A percentile compares a stretch with the other conserved stretches of the same genome.
Evolutionary conservation across 805 yeast species (phyloP).

Genomic region (Starmerella sirachaensis): DNA sequence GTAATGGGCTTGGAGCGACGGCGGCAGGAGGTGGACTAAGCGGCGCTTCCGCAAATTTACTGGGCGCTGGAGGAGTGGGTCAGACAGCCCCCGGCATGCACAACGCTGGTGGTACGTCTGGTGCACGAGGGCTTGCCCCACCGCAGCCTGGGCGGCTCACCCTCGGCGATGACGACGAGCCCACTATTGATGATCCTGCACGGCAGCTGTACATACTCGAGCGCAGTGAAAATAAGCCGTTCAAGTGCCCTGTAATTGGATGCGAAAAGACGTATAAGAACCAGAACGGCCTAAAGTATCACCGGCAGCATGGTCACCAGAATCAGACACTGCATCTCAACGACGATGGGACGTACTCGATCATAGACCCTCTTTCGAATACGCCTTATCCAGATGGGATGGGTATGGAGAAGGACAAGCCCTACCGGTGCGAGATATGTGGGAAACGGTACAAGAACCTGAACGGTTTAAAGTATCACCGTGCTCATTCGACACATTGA

Average conservation of each 20-base stretch:
- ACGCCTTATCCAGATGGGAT: constrained; percentile 87
- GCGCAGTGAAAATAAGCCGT: constrained; percentile 85
- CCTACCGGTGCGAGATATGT: constrained; percentile 95
- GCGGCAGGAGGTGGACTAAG: too few species aligned
- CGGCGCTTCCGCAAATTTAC: too few species aligned
- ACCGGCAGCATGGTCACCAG: constrained; percentile 91
- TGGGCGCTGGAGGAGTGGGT: too few species aligned
- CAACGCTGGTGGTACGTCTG: too few species aligned
- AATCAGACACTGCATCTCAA: constrained; percentile 83
- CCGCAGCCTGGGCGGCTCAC: too few species aligned
- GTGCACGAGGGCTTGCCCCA: too few species aligned
- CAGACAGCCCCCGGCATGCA: too few species aligned
- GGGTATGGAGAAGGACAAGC: constrained; percentile 94
- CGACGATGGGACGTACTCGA: constrained; percentile 84
- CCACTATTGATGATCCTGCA: constrained; percentile 94
- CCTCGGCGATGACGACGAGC: constrained; percentile 44
- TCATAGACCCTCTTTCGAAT: constrained; percentile 71
- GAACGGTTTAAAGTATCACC: constrained; percentile 91
- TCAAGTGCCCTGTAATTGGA: constrained; percentile 94
- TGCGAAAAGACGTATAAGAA: constrained; percentile 96
- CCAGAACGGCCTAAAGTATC: constrained; percentile 94
- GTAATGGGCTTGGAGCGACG: too few species aligned
- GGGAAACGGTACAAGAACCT: constrained; percentile 93
- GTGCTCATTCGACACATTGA: constrained; percentile 95
- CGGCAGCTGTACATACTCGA: constrained; percentile 87